These are phyloP conservation scores for Annulohypoxylon moriforme DNA, from an alignment of 495 filamentous ascomycete genomes.

Conservation along the genomic window DNA sequence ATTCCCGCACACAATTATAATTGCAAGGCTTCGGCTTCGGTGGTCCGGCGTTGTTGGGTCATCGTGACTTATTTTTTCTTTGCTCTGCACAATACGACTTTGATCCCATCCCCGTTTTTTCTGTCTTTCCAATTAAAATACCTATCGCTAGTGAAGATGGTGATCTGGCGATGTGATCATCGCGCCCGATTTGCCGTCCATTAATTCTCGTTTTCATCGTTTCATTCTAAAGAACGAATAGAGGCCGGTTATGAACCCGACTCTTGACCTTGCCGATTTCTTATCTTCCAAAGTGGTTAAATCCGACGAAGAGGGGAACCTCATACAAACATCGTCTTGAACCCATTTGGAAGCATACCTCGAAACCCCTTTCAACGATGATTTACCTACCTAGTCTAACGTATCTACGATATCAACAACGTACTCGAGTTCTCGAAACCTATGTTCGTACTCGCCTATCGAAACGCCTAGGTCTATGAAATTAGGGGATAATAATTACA, in stretches of 20 bases:
- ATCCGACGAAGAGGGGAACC: neutral
- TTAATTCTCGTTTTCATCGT: slow-evolving; percentile 28
- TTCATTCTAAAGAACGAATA: slow-evolving; percentile 20
- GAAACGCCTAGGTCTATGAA: neutral
- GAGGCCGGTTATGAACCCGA: slow-evolving; percentile 8
- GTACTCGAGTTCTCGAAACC: neutral
- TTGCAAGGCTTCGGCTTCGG: slow-evolving; percentile 49
- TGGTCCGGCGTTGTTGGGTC: slow-evolving; percentile 52
- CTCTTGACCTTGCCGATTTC: slow-evolving; percentile 21
- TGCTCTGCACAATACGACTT: slow-evolving; percentile 40
- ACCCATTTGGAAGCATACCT: slow-evolving; percentile 1
- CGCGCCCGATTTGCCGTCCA: slow-evolving; percentile 17
- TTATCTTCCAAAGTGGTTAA: slow-evolving; percentile 4
- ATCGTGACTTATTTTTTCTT: slow-evolving; percentile 44
- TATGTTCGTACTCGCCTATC: neutral
- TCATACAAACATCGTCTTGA: neutral
- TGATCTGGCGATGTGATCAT: slow-evolving; percentile 21
- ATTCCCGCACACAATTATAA: slow-evolving; percentile 49
- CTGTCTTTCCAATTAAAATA: slow-evolving; percentile 43
- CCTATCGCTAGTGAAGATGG: slow-evolving; percentile 24
- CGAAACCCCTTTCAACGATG: neutral
- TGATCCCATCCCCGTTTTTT: slow-evolving; percentile 38
- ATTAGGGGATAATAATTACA: neutral
- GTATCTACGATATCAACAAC: slow-evolving; percentile 6
- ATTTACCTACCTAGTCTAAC: neutral